phyloP scores from a whole-genome alignment of 2,329 filamentous ascomycete species.

The Westerdykella aurantiaca region DNA sequence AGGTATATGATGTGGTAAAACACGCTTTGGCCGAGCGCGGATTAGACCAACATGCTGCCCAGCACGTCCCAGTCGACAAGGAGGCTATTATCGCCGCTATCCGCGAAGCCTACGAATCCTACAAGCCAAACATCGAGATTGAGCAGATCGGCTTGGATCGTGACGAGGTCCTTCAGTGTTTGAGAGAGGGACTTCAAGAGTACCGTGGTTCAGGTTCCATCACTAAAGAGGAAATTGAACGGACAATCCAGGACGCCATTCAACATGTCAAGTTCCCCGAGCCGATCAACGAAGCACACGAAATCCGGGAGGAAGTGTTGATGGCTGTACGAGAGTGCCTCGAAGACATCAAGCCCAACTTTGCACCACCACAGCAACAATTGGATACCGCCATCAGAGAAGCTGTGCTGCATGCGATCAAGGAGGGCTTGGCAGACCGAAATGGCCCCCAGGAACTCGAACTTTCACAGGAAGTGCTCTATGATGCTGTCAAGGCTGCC shows the following conservation, averaged over 20 bases:
- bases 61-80: slow-evolving; percentile 46
- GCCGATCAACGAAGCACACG: slow-evolving; percentile 60
- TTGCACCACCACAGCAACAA: slow-evolving; percentile 33
- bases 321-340: slow-evolving; percentile 79
- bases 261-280: slow-evolving; percentile 72
- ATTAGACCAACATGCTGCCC: slow-evolving; percentile 41
- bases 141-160: slow-evolving; percentile 86
- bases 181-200: slow-evolving; percentile 78
- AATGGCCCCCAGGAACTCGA: slow-evolving; percentile 41
- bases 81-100: slow-evolving; percentile 85
- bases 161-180: slow-evolving; percentile 80
- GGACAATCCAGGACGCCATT: slow-evolving; percentile 78
- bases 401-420: slow-evolving; percentile 53
- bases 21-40: slow-evolving; percentile 60
- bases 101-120: slow-evolving; percentile 85
- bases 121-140: slow-evolving; percentile 87
- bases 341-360: slow-evolving; percentile 64
- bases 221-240: slow-evolving; percentile 77
- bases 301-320: slow-evolving; percentile 78
- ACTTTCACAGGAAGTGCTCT: slow-evolving; percentile 48
- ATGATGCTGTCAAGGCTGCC: slow-evolving; percentile 53
- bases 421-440: slow-evolving; percentile 49
- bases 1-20: slow-evolving; percentile 80
- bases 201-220: slow-evolving; percentile 58
- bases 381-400: slow-evolving; percentile 47